phyloP scores from a whole-genome alignment of 192 early-diverging fungal species.

The Umbelopsis isabellina region DNA sequence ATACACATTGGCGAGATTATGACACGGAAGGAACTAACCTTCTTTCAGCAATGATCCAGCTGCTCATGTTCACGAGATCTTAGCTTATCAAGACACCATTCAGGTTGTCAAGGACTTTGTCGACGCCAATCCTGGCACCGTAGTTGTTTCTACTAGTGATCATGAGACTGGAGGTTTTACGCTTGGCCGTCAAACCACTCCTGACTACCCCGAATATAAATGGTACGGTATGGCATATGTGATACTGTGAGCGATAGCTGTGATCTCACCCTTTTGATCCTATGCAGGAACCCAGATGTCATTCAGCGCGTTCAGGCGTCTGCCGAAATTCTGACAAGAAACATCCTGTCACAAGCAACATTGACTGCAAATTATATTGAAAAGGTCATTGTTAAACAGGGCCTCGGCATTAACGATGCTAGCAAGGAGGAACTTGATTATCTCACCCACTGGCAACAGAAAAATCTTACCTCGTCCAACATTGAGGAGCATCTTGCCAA shows the following conservation, averaged over 20 bases:
- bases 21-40: neutral
- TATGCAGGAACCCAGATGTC: conserved; percentile 67
- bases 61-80: conserved; percentile 59
- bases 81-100: conserved; percentile 61
- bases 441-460: conserved; percentile 44
- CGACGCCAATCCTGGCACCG: conserved; percentile 48
- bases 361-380: conserved; percentile 34
- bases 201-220: conserved; percentile 49
- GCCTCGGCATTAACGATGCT: conserved; percentile 76
- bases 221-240: conserved; percentile 37
- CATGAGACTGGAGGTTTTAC: conserved; percentile 69
- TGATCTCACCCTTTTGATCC: too few relatives aligned
- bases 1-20: too few relatives aligned
- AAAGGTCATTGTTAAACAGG: conserved; percentile 64
- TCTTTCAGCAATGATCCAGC: conserved; percentile 57
- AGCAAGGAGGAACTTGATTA: conserved; percentile 64
- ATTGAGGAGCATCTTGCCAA: conserved; percentile 53
- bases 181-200: conserved; percentile 38
- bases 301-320: conserved; percentile 72
- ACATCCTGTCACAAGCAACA: neutral
- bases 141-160: conserved; percentile 60
- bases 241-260: too few relatives aligned
- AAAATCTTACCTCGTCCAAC: conserved; percentile 17
- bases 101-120: conserved; percentile 48
- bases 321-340: conserved; percentile 44